Evolutionary conservation across 179 eudicot species (phyloP).

Genomic region (Kewa caespitosa): DNA sequence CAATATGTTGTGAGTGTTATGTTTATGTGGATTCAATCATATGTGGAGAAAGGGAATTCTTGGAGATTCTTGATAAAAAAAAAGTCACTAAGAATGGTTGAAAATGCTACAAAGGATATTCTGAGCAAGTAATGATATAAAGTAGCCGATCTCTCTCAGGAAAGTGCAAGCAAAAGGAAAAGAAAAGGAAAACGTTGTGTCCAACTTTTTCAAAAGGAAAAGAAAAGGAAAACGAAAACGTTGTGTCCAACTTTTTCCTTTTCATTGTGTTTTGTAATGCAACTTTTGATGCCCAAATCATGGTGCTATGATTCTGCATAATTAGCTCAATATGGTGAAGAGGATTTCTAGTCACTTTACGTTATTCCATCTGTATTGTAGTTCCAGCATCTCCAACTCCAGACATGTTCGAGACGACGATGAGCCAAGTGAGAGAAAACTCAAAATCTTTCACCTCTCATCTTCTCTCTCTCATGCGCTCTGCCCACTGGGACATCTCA

Average conservation of each 20-base stretch:
- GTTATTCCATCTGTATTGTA: conserved; percentile 17
- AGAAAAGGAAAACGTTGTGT: background rate
- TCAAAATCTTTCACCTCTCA: conserved; percentile 76
- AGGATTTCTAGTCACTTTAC: background rate
- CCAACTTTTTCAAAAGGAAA: background rate
- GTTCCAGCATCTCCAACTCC: conserved; percentile 55
- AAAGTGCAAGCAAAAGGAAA: background rate
- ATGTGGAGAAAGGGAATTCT: too few species aligned
- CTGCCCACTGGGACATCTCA: conserved; percentile 80
- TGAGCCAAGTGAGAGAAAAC: conserved; percentile 63
- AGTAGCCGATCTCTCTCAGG: too few species aligned
- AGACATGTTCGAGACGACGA: conserved; percentile 67
- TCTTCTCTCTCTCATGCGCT: conserved; percentile 84
- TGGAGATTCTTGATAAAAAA: too few species aligned
- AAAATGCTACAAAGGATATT: too few species aligned
- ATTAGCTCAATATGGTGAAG: background rate
- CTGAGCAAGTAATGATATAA: too few species aligned
- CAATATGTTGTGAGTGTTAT: too few species aligned
- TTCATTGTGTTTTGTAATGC: background rate
- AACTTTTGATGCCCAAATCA: background rate
- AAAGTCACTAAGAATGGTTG: too few species aligned
- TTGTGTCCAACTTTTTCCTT: background rate
- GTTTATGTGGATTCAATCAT: too few species aligned
- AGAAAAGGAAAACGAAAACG: background rate
- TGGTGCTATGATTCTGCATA: background rate